Evolutionary conservation across 306 rosid genomes (phyloP), one percentile per base, ranked within the genome.

Genomic region (Geum urbanum): DNA sequence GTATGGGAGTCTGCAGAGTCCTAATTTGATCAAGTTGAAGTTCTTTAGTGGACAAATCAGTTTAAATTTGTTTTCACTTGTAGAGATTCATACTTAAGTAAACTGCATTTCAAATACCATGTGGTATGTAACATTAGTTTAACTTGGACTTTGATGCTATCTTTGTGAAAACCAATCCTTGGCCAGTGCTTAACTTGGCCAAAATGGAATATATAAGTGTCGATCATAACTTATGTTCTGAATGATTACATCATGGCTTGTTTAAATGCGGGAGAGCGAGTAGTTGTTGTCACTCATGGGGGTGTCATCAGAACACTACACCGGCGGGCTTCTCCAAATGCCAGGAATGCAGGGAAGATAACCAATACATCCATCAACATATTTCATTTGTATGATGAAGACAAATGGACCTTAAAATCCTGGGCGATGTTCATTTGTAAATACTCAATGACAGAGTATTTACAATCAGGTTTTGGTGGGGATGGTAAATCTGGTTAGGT

Each of bases 341-440:
- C 69, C 37, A 74, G 61, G 60, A 58, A 79, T 57, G 64, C 19
- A 27, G 86, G 85, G 77, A 88, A 88, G 80, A 67, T 94, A 54
- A 83, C 57, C 70, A 94, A 94, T 76, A 79, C 98, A 63, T 81
- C 87, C 10, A 75, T 94, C 71, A 85, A 82, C 73, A 82, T 87
- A 53, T 84, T 94, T 80, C 89, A 79, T 83, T 74, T 90, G 74
- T 76, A 80, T 69, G 86, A 74, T 66, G 91, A 83, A 22, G 84
- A 82, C 53, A 80, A 78, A 63, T 88, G 96, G 89, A 77, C 77
- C 74, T 20, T 94, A 58, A 77, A 87, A 79, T 58, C 80, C 43
- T 86, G 92, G 88, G 91, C 70, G 97, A 94, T 84, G 85, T 91
- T 73, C 97, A 94, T 84, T n/a, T n/a, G n/a, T n/a, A n/a, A n/a